Percentiles rank a stretch among this genome's conserved stretches.
phyloP scores from a whole-genome alignment of 2,329 filamentous ascomycete genomes.

The Colletotrichum limetticola region DNA sequence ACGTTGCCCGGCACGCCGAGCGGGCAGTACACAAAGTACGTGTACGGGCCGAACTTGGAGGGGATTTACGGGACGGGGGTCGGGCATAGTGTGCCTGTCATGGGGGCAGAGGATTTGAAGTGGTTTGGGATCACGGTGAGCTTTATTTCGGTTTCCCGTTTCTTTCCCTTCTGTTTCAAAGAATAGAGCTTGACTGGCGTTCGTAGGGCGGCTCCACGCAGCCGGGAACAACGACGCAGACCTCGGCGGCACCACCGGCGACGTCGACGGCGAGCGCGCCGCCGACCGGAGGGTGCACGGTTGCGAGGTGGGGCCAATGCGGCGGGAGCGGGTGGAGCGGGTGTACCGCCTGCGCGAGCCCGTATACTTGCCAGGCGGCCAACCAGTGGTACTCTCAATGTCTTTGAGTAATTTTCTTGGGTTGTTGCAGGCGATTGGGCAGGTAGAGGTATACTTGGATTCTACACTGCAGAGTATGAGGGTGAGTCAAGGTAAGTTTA shows the following conservation, averaged over 20 bases:
- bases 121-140: constrained; percentile 39
- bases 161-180: too few relatives aligned
- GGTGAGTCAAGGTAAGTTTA: neutral
- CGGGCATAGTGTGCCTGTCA: constrained; percentile 45
- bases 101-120: constrained; percentile 41
- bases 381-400: constrained; percentile 37
- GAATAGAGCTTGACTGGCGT: neutral
- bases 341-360: constrained; percentile 28
- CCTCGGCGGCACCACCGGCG: constrained; percentile 24
- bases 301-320: constrained; percentile 35
- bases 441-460: neutral
- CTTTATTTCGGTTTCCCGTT: fast-evolving
- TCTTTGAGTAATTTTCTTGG: neutral
- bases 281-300: constrained; percentile 22
- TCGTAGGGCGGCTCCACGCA: constrained; percentile 6
- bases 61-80: constrained; percentile 47
- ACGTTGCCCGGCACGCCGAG: constrained; percentile 42
- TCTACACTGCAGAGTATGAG: neutral
- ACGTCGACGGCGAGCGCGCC: constrained; percentile 30
- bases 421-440: too few relatives aligned
- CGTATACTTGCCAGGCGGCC: constrained; percentile 28
- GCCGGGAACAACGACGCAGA: constrained; percentile 29
- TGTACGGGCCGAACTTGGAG: constrained; percentile 46
- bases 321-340: constrained; percentile 36
- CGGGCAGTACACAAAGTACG: constrained; percentile 43